These are phyloP conservation scores for Lentinula lateritia DNA, from an alignment of 768 basidiomycete species.

Conservation along the genomic window DNA sequence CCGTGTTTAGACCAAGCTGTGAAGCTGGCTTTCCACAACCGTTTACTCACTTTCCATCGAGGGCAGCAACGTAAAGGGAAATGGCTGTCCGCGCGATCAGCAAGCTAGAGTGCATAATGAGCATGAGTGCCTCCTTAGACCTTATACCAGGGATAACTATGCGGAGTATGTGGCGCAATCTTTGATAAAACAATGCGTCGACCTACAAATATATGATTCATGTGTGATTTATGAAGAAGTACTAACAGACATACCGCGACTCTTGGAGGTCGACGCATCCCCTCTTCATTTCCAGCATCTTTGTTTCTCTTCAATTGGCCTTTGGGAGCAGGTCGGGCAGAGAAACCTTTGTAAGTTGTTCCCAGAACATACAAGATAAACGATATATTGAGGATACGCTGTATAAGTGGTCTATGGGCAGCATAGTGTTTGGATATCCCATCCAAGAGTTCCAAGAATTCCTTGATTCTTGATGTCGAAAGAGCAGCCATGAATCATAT, in stretches of 20 bases:
- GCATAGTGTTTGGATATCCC: constrained; percentile 50
- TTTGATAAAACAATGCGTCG: constrained; percentile 87
- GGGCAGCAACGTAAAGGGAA: constrained; percentile 87
- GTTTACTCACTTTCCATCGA: constrained; percentile 78
- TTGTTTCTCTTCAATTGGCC: constrained; percentile 26
- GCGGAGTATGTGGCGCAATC: constrained; percentile 67
- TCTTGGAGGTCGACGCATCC: constrained; percentile 41
- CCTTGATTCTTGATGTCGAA: constrained; percentile 27
- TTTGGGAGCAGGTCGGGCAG: constrained; percentile 31
- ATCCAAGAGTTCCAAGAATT: constrained; percentile 26
- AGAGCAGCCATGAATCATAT: constrained; percentile 23
- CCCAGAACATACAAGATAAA: constrained; percentile 71
- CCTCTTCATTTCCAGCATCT: constrained; percentile 18
- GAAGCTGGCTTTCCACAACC: background rate
- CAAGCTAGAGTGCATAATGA: constrained; percentile 84
- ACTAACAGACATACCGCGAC: constrained; percentile 55
- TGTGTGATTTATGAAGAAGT: background rate
- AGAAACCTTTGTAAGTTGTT: constrained; percentile 55
- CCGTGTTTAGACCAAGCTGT: background rate
- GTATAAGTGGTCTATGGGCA: constrained; percentile 62
- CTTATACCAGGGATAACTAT: constrained; percentile 86
- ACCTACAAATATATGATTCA: constrained; percentile 40
- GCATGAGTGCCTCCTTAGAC: constrained; percentile 83
- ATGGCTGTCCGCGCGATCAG: constrained; percentile 88
- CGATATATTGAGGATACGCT: constrained; percentile 59